These are phyloP conservation scores for Discostella pseudostelligera DNA, from an alignment of 108 stramenopile genomes.

Conservation along the genomic window DNA sequence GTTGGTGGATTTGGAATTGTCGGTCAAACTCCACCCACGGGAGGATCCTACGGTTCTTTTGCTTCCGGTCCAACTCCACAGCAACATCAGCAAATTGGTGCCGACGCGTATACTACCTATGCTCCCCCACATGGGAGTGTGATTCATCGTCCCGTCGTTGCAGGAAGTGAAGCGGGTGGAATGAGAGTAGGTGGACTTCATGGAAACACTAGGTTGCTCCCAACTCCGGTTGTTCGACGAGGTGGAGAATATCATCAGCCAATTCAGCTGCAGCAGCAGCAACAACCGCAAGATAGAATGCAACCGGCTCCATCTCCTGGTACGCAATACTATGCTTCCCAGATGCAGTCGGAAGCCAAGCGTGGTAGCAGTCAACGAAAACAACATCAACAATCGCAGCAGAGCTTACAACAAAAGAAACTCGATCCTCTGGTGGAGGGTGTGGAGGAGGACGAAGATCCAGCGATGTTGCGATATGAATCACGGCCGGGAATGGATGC, in stretches of 20 bases:
- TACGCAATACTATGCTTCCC: slow-evolving; percentile 25
- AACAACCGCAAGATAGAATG: slow-evolving; percentile 5
- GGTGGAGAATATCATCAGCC: not conserved
- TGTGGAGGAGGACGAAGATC: slow-evolving; percentile 36
- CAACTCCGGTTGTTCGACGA: slow-evolving; percentile 35
- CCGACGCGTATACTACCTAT: too few species aligned
- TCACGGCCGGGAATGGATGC: slow-evolving; percentile 26
- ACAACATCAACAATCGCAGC: not conserved
- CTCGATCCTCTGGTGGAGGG: not conserved
- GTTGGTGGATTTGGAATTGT: slow-evolving; percentile 17
- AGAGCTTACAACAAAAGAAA: not conserved
- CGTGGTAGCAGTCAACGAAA: not conserved
- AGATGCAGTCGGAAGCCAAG: slow-evolving; percentile 9
- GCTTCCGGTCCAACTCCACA: too few species aligned
- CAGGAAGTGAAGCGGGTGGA: too few species aligned
- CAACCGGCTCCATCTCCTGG: slow-evolving; percentile 21
- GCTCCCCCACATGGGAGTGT: too few species aligned
- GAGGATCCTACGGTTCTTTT: slow-evolving; percentile 15
- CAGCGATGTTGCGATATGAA: slow-evolving; percentile 35
- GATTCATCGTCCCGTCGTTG: too few species aligned
- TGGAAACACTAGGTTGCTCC: slow-evolving; percentile 37
- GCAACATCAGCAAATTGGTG: too few species aligned
- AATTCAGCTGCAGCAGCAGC: slow-evolving; percentile 16
- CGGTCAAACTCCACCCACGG: slow-evolving; percentile 27
- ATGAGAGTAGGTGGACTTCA: slow-evolving; percentile 5